Evolutionary conservation across 805 yeast species (phyloP).

Genomic region (Hanseniaspora opuntiae): DNA sequence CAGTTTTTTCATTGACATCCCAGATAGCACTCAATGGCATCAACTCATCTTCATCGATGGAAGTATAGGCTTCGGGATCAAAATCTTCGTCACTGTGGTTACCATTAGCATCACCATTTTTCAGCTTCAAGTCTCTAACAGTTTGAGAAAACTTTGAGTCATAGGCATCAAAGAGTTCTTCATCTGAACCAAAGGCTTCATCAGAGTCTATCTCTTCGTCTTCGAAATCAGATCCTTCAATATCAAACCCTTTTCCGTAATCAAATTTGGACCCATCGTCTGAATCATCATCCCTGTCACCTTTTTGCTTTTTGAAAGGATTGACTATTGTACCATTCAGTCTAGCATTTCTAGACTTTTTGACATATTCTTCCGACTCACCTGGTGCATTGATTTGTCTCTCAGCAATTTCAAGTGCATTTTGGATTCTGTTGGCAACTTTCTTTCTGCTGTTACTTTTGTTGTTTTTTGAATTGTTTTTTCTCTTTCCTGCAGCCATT

Average conservation of each 20-base stretch:
- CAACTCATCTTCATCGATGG: constrained; percentile 64
- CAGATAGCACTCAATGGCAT: constrained; percentile 75
- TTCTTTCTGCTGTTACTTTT: constrained; percentile 7
- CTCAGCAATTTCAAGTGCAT: constrained; percentile 40
- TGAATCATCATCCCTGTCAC: constrained; percentile 13
- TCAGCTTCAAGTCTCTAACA: constrained; percentile 41
- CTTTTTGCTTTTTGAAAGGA: constrained; percentile 21
- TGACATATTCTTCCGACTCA: constrained; percentile 24
- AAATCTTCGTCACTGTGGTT: constrained; percentile 29
- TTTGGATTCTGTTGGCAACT: constrained; percentile 28
- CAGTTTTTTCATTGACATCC: constrained; percentile 60
- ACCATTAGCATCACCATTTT: constrained; percentile 19
- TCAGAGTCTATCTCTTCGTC: constrained; percentile 72
- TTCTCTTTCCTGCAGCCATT: constrained; percentile 1
- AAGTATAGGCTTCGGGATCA: constrained; percentile 52
- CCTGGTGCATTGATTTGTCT: constrained; percentile 27
- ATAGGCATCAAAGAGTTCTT: constrained; percentile 46
- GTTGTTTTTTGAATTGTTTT: constrained; percentile 5
- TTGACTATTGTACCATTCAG: constrained; percentile 30
- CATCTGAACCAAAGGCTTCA: constrained; percentile 76
- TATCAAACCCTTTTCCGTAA: constrained; percentile 20
- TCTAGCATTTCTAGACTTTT: constrained; percentile 20
- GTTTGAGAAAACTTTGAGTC: constrained; percentile 59
- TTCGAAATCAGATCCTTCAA: constrained; percentile 29
- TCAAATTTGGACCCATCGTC: constrained; percentile 7